Conservation (phyloP, 2,329 filamentous ascomycete genomes). For the Fusarium palustre region DNA sequence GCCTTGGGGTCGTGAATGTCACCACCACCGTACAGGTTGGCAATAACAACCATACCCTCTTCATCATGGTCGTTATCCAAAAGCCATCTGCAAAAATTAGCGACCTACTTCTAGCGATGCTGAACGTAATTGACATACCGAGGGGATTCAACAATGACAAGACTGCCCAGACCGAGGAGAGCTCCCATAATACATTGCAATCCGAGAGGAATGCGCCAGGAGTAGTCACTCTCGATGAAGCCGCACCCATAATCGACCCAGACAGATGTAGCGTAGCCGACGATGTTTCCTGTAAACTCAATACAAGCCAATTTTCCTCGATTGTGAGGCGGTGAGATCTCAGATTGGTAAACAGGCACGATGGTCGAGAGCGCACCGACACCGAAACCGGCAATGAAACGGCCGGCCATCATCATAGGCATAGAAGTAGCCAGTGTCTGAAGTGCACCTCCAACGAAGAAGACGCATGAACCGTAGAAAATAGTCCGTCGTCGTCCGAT, state of each 20-base stretch:
- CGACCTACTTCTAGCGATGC: constrained; percentile 8
- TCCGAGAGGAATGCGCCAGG: constrained; percentile 89
- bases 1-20: constrained; percentile 95
- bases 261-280: constrained; percentile 93
- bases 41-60: constrained; percentile 97
- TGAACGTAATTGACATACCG: constrained; percentile 67
- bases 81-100: constrained; percentile 77
- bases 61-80: constrained; percentile 98
- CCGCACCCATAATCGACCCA: constrained; percentile 99
- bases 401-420: constrained; percentile 87
- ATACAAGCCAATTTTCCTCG: constrained; percentile 96
- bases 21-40: constrained; percentile 94
- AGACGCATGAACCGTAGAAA: constrained; percentile 91
- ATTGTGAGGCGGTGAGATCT: constrained; percentile 96
- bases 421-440: constrained; percentile 86
- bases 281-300: constrained; percentile 97
- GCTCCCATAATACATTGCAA: constrained; percentile 97
- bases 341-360: constrained; percentile 92
- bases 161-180: constrained; percentile 84
- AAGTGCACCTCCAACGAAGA: constrained; percentile 84
- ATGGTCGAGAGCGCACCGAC: constrained; percentile 92
- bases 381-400: constrained; percentile 85
- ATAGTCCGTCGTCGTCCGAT: constrained; percentile 92
- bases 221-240: constrained; percentile 84
- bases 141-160: constrained; percentile 96